Conservation (phyloP, 306 rosid genomes). For the Prunus persica region DNA sequence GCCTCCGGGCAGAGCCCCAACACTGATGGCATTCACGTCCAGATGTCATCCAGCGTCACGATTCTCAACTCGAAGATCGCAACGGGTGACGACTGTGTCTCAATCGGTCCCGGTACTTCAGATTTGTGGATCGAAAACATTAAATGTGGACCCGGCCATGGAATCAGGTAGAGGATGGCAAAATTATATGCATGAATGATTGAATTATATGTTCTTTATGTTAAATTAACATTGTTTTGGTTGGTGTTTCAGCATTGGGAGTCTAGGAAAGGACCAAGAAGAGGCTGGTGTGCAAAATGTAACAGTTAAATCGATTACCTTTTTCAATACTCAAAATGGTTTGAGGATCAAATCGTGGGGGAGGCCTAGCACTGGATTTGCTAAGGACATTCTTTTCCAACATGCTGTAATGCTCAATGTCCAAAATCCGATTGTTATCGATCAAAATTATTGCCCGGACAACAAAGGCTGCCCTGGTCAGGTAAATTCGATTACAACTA, state of each 20-base stretch:
- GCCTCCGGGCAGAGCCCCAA: slow-evolving; percentile 31
- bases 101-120: slow-evolving; percentile 35
- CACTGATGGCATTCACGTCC: slow-evolving; percentile 40
- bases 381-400: slow-evolving; percentile 30
- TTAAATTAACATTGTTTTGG: no score
- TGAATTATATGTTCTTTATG: no score
- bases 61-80: slow-evolving; percentile 22
- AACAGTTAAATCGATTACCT: no score
- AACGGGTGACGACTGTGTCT: slow-evolving; percentile 33
- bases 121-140: slow-evolving; percentile 26
- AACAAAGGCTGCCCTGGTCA: slow-evolving; percentile 33
- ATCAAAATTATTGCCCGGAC: slow-evolving; percentile 54
- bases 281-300: slow-evolving; percentile 21
- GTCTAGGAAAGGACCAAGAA: slow-evolving; percentile 24
- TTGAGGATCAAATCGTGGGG: slow-evolving; percentile 44
- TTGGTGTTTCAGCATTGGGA: slow-evolving; percentile 27
- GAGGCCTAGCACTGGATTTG: slow-evolving; percentile 50
- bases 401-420: slow-evolving; percentile 41
- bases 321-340: no score
- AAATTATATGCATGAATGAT: no score
- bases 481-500: slow-evolving; percentile 13
- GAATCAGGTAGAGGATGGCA: slow-evolving; percentile 14
- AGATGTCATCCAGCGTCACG: slow-evolving; percentile 16
- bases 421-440: slow-evolving; percentile 10
- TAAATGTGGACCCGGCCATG: slow-evolving; percentile 37